Percentiles rank a stretch among this genome's conserved stretches.
Evolutionary conservation across 164 flowering plant species (phyloP).

Genomic region (Stephania cephalantha): DNA sequence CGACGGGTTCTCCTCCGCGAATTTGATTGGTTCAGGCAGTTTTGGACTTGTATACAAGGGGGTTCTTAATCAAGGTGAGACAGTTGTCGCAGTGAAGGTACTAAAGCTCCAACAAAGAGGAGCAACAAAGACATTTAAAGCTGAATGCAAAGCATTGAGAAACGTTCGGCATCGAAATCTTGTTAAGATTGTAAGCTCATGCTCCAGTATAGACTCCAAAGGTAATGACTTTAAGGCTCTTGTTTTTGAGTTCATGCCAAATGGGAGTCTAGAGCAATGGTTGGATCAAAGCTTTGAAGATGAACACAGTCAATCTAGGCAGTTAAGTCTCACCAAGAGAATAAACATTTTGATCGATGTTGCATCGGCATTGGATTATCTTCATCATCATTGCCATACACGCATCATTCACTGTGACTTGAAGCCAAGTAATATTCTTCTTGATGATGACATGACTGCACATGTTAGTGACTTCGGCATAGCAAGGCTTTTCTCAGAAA

Average conservation of each 20-base stretch:
- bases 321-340: neutral
- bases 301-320: neutral
- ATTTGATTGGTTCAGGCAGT: constrained; percentile 11
- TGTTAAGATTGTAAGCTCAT: constrained; percentile 11
- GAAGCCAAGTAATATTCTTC: constrained; percentile 19
- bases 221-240: constrained; percentile 4
- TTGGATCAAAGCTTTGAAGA: constrained; percentile 3
- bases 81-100: constrained; percentile 14
- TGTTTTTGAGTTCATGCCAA: constrained; percentile 16
- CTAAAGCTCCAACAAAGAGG: constrained; percentile 15
- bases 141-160: constrained; percentile 16
- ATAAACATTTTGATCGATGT: neutral
- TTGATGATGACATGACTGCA: constrained; percentile 17
- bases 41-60: constrained; percentile 16
- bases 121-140: constrained; percentile 13
- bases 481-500: constrained; percentile 1
- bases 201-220: constrained; percentile 11
- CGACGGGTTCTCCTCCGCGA: constrained; percentile 11
- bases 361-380: constrained; percentile 3
- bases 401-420: constrained; percentile 12
- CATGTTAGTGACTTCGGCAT: constrained; percentile 15
- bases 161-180: constrained; percentile 15
- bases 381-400: constrained; percentile 2
- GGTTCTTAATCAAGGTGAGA: neutral
- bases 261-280: constrained; percentile 17